Conservation (phyloP, 768 basidiomycete species). For the Pleurotus pulmonarius region DNA sequence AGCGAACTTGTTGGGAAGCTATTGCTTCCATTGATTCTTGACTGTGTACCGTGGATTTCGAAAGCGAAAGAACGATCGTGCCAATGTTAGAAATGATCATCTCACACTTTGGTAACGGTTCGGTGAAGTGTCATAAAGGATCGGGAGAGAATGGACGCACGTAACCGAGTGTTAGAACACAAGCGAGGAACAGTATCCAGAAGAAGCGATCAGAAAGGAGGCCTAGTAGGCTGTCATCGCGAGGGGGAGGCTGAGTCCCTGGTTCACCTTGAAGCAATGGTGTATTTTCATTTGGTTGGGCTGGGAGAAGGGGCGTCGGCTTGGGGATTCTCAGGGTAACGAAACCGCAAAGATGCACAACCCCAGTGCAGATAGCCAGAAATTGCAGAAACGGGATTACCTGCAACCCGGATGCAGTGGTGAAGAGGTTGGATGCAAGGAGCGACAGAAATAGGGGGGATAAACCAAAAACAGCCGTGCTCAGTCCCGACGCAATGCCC, state of each 20-base stretch:
- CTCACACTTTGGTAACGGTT: conserved; percentile 46
- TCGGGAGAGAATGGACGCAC: conserved; percentile 5
- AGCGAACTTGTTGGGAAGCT: conserved; percentile 62
- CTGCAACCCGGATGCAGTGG: conserved; percentile 40
- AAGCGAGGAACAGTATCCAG: conserved; percentile 9
- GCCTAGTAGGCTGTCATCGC: conserved; percentile 4
- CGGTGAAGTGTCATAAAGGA: not conserved
- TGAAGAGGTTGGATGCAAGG: conserved; percentile 62
- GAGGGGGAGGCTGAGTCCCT: not conserved
- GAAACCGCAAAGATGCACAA: conserved; percentile 52
- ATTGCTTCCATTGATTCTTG: conserved; percentile 26
- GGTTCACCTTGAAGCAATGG: conserved; percentile 8
- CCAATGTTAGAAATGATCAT: conserved; percentile 86
- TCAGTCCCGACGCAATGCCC: conserved; percentile 62
- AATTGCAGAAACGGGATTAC: conserved; percentile 48
- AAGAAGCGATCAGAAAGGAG: conserved; percentile 12
- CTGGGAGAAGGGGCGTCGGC: not conserved
- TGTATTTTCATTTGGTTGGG: conserved; percentile 6
- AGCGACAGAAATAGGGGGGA: conserved; percentile 73
- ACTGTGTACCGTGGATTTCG: conserved; percentile 3
- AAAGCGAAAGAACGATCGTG: conserved; percentile 66
- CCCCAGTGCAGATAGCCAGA: conserved; percentile 50
- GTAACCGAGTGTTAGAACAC: conserved; percentile 10
- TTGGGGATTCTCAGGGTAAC: conserved; percentile 27
- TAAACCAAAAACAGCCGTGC: conserved; percentile 75